Conservation (phyloP, 352 stramenopile species). For the Phytopythium boreale region DNA sequence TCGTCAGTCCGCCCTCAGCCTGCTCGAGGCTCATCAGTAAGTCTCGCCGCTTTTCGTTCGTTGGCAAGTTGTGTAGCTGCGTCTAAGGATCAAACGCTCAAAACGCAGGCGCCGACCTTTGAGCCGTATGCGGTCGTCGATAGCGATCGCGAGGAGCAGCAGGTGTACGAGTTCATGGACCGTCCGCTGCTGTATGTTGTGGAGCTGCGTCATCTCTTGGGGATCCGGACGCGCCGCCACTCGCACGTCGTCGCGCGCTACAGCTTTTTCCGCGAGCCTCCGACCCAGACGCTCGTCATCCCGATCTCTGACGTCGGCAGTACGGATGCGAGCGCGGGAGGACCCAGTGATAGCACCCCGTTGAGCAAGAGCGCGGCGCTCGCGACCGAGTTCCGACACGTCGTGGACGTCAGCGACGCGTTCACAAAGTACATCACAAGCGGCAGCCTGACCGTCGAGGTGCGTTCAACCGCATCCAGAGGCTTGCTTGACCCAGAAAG, state of each 20-base stretch:
- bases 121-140: conserved; percentile 25
- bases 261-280: conserved; percentile 39
- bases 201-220: conserved; percentile 17
- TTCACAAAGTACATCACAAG: conserved; percentile 47
- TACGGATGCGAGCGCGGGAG: too few relatives aligned
- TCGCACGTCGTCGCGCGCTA: conserved; percentile 40
- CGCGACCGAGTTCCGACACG: conserved; percentile 24
- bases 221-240: conserved; percentile 29
- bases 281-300: conserved; percentile 22
- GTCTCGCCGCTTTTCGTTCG: neutral
- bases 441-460: conserved; percentile 48
- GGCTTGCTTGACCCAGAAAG: too few relatives aligned
- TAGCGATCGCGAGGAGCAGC: conserved; percentile 41
- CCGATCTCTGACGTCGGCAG: conserved; percentile 9
- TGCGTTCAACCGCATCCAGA: too few relatives aligned
- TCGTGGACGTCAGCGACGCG: conserved; percentile 47
- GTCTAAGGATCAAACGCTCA: too few relatives aligned
- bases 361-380: conserved; percentile 11
- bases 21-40: neutral
- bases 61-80: too few relatives aligned
- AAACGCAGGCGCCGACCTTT: conserved; percentile 22
- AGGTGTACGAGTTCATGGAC: conserved; percentile 52
- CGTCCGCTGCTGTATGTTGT: conserved; percentile 45
- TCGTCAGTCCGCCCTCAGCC: neutral
- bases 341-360: neutral